These are phyloP conservation scores for Medicago lupulina DNA, from an alignment of 306 rosid genomes.

Conservation along the genomic window DNA sequence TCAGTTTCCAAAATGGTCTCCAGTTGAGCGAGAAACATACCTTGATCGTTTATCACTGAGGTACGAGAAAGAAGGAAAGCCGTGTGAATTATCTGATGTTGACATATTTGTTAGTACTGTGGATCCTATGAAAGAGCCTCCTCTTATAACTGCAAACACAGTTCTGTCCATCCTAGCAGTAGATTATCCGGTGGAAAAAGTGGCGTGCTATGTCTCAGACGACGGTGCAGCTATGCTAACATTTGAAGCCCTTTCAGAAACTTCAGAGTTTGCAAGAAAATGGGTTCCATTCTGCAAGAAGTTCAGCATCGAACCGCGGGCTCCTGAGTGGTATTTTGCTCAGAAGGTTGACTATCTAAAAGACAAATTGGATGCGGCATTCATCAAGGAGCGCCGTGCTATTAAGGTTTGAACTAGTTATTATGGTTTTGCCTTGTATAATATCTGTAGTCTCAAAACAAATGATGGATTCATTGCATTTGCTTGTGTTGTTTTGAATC, in stretches of 20 bases:
- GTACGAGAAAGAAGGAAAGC: conserved; percentile 92
- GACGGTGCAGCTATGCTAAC: conserved; percentile 99
- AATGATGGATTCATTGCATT: neutral
- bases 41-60: conserved; percentile 88
- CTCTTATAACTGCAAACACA: conserved; percentile 92
- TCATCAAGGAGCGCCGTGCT: conserved; percentile 84
- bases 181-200: conserved; percentile 89
- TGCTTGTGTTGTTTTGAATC: too few species aligned
- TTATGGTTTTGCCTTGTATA: conserved; percentile 8
- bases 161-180: conserved; percentile 91
- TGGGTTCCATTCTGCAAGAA: conserved; percentile 98
- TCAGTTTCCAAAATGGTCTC: conserved; percentile 93
- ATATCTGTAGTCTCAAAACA: conserved; percentile 2
- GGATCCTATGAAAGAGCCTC: conserved; percentile 94
- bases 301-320: conserved; percentile 81
- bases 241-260: conserved; percentile 94
- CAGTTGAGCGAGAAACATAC: conserved; percentile 84
- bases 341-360: conserved; percentile 80
- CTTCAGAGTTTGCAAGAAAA: conserved; percentile 92
- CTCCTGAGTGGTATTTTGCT: conserved; percentile 94
- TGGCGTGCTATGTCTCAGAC: conserved; percentile 90
- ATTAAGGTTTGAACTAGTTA: conserved; percentile 64
- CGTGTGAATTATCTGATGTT: conserved; percentile 73
- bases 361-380: conserved; percentile 80
- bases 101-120: conserved; percentile 94